A percentile compares a stretch with the other conserved stretches of the same genome.
phyloP scores from a whole-genome alignment of 495 filamentous ascomycete species.

The Lichina pygmaea region DNA sequence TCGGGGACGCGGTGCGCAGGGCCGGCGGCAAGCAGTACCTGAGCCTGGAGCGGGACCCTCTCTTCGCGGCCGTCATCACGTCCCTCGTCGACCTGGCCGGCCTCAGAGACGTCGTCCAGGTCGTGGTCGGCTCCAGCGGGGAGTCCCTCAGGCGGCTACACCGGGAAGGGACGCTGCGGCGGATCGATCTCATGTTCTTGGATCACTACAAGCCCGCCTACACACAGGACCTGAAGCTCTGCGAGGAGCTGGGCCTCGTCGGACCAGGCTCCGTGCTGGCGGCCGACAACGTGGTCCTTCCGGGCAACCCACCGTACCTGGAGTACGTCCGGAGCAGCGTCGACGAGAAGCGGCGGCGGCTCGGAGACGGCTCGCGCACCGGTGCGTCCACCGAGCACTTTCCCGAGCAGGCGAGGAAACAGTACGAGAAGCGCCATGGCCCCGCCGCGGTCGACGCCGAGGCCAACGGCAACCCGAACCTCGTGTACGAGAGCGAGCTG shows the following conservation, averaged over 20 bases:
- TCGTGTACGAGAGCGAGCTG: slow-evolving; percentile 39
- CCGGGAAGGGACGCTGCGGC: slow-evolving; percentile 19
- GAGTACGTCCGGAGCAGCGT: slow-evolving; percentile 32
- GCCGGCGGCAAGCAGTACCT: slow-evolving; percentile 33
- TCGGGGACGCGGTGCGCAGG: slow-evolving; percentile 24
- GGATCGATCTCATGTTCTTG: slow-evolving; percentile 43
- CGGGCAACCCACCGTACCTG: slow-evolving; percentile 50
- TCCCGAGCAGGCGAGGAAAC: slow-evolving; percentile 9
- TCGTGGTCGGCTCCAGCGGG: slow-evolving; percentile 38
- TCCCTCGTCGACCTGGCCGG: slow-evolving; percentile 41
- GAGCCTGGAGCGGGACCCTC: slow-evolving; percentile 39
- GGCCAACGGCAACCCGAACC: slow-evolving; percentile 35
- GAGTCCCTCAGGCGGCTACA: slow-evolving; percentile 27
- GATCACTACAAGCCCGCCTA: slow-evolving; percentile 56
- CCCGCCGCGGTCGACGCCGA: slow-evolving; percentile 18
- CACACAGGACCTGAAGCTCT: slow-evolving; percentile 40
- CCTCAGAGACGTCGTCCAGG: slow-evolving; percentile 32
- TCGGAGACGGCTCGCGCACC: slow-evolving; percentile 3
- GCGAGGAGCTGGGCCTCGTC: slow-evolving; percentile 38
- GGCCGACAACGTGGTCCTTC: slow-evolving; percentile 49
- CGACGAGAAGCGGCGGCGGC: slow-evolving; percentile 16
- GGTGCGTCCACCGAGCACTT: slow-evolving; percentile 6
- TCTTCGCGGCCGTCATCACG: slow-evolving; percentile 34
- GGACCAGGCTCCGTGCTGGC: slow-evolving; percentile 30
- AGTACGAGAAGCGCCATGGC: slow-evolving; percentile 14